These are phyloP conservation scores for Mollisiaceae sp. DNA, from an alignment of 2,329 filamentous ascomycete species.

Conservation along the genomic window DNA sequence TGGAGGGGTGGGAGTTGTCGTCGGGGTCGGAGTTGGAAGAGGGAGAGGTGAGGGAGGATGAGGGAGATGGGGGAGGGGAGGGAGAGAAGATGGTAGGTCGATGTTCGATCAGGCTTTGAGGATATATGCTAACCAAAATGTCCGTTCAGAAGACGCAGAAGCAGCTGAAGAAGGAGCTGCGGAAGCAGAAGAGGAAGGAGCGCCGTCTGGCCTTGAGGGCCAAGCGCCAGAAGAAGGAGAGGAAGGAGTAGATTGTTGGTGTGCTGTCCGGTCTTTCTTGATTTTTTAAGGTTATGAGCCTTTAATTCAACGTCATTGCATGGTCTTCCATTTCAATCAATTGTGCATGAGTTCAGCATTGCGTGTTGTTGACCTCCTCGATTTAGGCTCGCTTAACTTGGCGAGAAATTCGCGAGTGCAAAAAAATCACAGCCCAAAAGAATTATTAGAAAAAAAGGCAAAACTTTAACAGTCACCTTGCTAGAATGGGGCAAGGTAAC, in stretches of 20 bases:
- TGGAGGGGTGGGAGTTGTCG: too few relatives aligned
- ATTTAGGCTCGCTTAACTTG: too few relatives aligned
- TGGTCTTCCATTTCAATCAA: too few relatives aligned
- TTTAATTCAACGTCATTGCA: neutral
- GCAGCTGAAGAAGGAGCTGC: neutral
- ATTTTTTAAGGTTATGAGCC: too few relatives aligned
- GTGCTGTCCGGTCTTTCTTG: neutral
- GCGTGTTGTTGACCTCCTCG: too few relatives aligned
- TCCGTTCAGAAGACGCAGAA: neutral
- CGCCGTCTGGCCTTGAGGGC: too few relatives aligned
- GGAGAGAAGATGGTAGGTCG: neutral
- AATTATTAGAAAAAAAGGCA: neutral
- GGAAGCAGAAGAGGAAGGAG: neutral
- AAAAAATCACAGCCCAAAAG: neutral
- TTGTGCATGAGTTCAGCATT: too few relatives aligned
- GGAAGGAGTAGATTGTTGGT: neutral
- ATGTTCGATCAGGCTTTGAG: neutral
- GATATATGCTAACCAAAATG: neutral
- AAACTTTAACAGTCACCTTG: neutral
- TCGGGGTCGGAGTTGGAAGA: neutral
- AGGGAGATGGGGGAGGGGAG: neutral
- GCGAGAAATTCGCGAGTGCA: too few relatives aligned
- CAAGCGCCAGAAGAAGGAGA: neutral
- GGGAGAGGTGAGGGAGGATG: neutral
- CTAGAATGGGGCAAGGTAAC: neutral